Base-by-base conservation (phyloP, 768 basidiomycete genomes). In the Boletus reticulatus region DNA sequence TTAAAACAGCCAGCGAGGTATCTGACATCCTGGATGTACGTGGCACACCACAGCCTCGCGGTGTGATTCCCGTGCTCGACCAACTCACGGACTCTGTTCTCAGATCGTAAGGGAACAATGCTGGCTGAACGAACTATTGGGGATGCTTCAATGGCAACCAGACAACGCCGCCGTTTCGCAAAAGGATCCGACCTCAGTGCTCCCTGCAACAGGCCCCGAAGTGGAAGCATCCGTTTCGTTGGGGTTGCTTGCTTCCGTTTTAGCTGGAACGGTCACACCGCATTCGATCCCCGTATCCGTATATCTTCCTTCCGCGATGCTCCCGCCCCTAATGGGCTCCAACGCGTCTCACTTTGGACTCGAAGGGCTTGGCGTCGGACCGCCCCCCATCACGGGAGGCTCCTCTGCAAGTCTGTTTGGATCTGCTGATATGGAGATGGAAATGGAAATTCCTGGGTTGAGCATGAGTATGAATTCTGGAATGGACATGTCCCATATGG, bases 81-180 rank as follows among this genome's bases (percentile, higher is more conserved):
- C 11, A n/a, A 22, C 51, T 48, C 14, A 49, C 43, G 29, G 37
- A 14, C 17, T 38, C 41, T 41, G 6, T 39, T 41, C 27, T 27
- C 37, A 60, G 55, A 57, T 93, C 62, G 88, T 92, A 6, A 78
- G 81, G 55, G 90, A 92, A 57, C 91, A 92, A 70, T 88, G 86
- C 62, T 93, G 91, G 91, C 64, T 92, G 17, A 93, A 92, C 63
- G 87, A 88, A 62, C 78, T 79, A n/a, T 68, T 93, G 20, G 63
- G 73, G 5, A 77, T 80, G 43, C 83, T 81, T 43, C 71, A 80
- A 13, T 93, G 91, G 90, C 68, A 70, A 27, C 76, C 82, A 4
- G 88, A 90, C 24, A 43, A 29, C 37, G 47, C 44, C 34, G 14
- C 32, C 22, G 31, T 49, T 12, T 43, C 52, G 20, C 58, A 51